Evolutionary conservation across 73 alveolate species (phyloP).

Genomic region (Paramecium primaurelia): DNA sequence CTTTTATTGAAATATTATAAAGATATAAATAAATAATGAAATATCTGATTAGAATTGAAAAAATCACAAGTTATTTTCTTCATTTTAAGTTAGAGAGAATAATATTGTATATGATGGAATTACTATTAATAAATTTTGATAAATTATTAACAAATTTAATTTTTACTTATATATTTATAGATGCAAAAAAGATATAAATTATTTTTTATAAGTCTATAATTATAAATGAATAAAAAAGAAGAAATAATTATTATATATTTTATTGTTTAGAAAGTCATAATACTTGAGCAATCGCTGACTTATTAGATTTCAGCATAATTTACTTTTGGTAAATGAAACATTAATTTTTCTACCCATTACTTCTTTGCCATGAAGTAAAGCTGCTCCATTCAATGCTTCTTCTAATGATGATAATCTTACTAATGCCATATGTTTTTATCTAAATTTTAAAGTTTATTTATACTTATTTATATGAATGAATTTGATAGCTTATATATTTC

Average conservation of each 20-base stretch:
- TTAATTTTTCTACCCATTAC: constrained; percentile 57
- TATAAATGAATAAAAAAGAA: neutral
- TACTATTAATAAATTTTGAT: too few relatives aligned
- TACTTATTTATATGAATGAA: constrained; percentile 26
- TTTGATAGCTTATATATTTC: constrained; percentile 27
- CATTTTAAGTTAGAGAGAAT: too few relatives aligned
- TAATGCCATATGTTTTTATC: constrained; percentile 54
- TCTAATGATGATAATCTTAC: constrained; percentile 55
- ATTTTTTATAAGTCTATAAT: too few relatives aligned
- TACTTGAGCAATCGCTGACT: constrained; percentile 26
- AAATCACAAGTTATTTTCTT: too few relatives aligned
- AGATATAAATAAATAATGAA: neutral
- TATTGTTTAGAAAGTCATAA: constrained; percentile 8
- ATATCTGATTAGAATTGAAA: too few relatives aligned
- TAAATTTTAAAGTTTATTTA: neutral
- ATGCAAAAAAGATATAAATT: too few relatives aligned
- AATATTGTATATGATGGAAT: too few relatives aligned
- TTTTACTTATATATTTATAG: too few relatives aligned
- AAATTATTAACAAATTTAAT: too few relatives aligned
- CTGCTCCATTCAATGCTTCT: constrained; percentile 62
- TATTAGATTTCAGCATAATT: constrained; percentile 1
- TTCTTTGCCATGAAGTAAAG: constrained; percentile 58
- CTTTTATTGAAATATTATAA: too few relatives aligned
- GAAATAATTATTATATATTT: neutral
- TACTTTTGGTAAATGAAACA: constrained; percentile 55